Base-by-base conservation (phyloP, 768 basidiomycete genomes). In the Crucibulum laeve region DNA sequence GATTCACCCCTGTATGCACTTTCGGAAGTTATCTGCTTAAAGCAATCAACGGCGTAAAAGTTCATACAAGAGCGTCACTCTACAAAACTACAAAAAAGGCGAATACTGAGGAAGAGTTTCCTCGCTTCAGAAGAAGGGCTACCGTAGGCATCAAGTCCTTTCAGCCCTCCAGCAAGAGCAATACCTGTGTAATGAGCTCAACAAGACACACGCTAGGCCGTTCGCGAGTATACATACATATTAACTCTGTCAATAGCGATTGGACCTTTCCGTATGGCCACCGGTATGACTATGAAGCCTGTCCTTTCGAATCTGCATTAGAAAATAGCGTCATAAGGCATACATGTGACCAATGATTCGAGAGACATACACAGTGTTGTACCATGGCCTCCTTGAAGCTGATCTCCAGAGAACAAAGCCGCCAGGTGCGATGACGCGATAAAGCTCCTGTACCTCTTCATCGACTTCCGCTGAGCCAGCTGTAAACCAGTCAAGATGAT, bases 371-470 rank as follows among this genome's bases (percentile, higher is more conserved):
- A 69, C 61, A 45, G 73, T 64, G 36, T 71, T 74, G 56, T 84
- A 85, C 84, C 84, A 85, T 4, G 84, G 84, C 41, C 67, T 61
- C 54, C 73, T 76, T 1, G 73, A 77, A 1, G 82, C 83, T 10
- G 76, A 79, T 0, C 87, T 68, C 80, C 80, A 87, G 43, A 84
- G 74, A 3, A 84, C 75, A 42, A 74, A 65, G 0, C 86, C 87
- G 0, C 78, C 80, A 0, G 69, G 58, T 0, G 71, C 63, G n/a
- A 85, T 58, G 1, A 79, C 82, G 1, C 81, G 67, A 39, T 69
- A 63, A 36, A 85, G 69, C 50, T 83, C 74, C 1, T 56, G 52
- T 15, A 82, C 67, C 54, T 86, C 82, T 25, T 73, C 69, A 25
- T 79, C 73, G 1, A 68, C 62, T 6, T 74, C 70, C 28, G 59